These are phyloP conservation scores for Aspergillus piperis DNA, from an alignment of 2,329 filamentous ascomycete genomes.

Conservation along the genomic window DNA sequence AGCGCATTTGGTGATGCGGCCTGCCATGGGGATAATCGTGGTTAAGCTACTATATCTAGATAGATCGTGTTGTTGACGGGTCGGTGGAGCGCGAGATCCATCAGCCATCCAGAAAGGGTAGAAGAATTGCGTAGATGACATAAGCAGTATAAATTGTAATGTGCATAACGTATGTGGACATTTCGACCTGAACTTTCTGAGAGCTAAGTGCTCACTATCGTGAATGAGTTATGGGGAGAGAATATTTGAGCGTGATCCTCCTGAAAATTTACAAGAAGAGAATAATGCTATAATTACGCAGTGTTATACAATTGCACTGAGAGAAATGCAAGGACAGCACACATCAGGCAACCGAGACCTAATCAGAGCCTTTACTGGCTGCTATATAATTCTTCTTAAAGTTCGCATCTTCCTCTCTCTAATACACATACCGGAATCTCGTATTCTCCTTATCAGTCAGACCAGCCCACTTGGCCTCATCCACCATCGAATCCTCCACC, in stretches of 20 bases:
- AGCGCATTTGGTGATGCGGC: neutral
- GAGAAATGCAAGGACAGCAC: no score
- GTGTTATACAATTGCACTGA: no score
- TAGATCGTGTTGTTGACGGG: neutral
- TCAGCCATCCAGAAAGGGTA: neutral
- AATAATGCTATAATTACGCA: no score
- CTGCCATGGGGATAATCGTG: neutral
- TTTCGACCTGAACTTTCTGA: no score
- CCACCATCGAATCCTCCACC: slow-evolving; percentile 18
- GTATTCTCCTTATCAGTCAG: slow-evolving; percentile 39
- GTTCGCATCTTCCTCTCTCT: slow-evolving; percentile 1
- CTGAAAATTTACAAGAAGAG: no score
- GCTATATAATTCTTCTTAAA: no score
- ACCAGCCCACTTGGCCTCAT: slow-evolving; percentile 34
- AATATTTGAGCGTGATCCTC: no score
- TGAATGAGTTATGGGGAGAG: no score
- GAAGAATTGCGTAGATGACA: neutral
- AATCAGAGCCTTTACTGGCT: no score
- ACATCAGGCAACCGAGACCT: no score
- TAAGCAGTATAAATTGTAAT: neutral
- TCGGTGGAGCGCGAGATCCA: neutral
- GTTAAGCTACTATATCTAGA: neutral
- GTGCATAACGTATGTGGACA: no score
- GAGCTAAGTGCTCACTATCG: no score
- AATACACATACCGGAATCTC: slow-evolving; percentile 39